A percentile compares a stretch with the other conserved stretches of the same genome.
Conservation (phyloP, 1,284 basidiomycete genomes). For the Ustilago lituana region DNA sequence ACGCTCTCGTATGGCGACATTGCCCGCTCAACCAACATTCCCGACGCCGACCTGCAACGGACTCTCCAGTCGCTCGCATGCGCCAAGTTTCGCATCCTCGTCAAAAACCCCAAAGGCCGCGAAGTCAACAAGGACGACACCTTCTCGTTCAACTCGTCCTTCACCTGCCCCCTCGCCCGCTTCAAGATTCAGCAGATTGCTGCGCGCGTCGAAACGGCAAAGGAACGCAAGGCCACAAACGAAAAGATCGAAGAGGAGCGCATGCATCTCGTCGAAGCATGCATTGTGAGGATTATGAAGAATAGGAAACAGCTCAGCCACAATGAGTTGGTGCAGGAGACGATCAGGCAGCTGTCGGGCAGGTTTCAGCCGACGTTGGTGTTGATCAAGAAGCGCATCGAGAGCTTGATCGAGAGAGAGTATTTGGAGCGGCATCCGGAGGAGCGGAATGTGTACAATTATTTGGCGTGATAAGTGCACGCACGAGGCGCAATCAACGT, state of each 20-base stretch:
- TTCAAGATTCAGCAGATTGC: constrained; percentile 95
- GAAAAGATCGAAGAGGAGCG: constrained; percentile 92
- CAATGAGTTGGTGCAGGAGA: constrained; percentile 89
- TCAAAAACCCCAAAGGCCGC: constrained; percentile 87
- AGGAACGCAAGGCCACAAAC: constrained; percentile 89
- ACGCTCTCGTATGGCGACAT: constrained; percentile 48
- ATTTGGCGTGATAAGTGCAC: constrained; percentile 61
- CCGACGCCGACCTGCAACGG: constrained; percentile 82
- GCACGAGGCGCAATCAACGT: no score
- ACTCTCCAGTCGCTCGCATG: constrained; percentile 95
- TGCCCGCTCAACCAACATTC: constrained; percentile 70
- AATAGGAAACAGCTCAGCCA: constrained; percentile 88
- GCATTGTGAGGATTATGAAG: constrained; percentile 98
- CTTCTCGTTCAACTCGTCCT: constrained; percentile 88
- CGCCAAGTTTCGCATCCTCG: constrained; percentile 92
- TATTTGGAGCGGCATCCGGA: constrained; percentile 56
- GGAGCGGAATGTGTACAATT: constrained; percentile 56
- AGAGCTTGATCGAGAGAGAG: constrained; percentile 83
- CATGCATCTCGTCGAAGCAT: constrained; percentile 84
- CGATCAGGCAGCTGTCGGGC: constrained; percentile 81
- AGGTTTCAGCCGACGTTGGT: constrained; percentile 87
- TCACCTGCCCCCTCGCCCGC: constrained; percentile 81
- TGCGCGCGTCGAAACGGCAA: constrained; percentile 82
- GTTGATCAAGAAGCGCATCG: constrained; percentile 92
- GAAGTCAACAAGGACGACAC: constrained; percentile 80